Evolutionary conservation across 805 yeast genomes (phyloP), one percentile per base, ranked within the genome.

Genomic region (Kuraishia floccosa): DNA sequence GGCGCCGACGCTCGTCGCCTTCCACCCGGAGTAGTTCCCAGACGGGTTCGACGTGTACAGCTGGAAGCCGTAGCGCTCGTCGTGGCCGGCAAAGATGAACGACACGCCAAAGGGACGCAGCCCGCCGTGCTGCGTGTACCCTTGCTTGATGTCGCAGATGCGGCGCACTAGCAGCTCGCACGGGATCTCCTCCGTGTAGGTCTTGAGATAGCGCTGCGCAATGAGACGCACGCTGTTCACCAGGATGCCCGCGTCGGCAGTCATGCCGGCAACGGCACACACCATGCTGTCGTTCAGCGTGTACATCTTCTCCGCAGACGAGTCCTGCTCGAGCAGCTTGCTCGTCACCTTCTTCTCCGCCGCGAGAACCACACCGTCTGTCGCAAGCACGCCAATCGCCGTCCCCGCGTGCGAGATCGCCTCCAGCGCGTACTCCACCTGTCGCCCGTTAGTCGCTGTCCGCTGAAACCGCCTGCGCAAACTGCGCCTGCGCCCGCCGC

Each of bases 121-220:
- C 23, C 98, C 98, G 51, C 99, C 99, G 51, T 83, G 94, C 57
- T 91, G 99, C 6, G 99, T 91, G 56, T 91, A 91, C 8, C 97
- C 96, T 55, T 91, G 99, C 57, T 91, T 91, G 39, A 84, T 72
- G 57, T 91, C 94, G 60, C 96, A 86, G 39, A 91, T 66, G 40
- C 80, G 68, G 50, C 84, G 83, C 40, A 91, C 96, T 40, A 91
- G 71, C 33, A 77, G 67, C 55, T 86, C 96, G 35, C 89, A 81
- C n/a, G 96, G 96, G 30, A 89, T 82, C 39, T 86, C 86, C 57
- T 86, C 95, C 50, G 82, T 82, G 56, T 86, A 91, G 12, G 82
- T 72, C 54, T 83, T 77, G 43, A 91, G 65, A 55, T 91, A 81
- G 42, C 68, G 68, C 58, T 91, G 98, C 4, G 96, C 94, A 36